A percentile compares a stretch with the other conserved stretches of the same genome.
Evolutionary conservation across 1,139 yeast genomes (phyloP).

Genomic region (Debaryomyces robertsiae): DNA sequence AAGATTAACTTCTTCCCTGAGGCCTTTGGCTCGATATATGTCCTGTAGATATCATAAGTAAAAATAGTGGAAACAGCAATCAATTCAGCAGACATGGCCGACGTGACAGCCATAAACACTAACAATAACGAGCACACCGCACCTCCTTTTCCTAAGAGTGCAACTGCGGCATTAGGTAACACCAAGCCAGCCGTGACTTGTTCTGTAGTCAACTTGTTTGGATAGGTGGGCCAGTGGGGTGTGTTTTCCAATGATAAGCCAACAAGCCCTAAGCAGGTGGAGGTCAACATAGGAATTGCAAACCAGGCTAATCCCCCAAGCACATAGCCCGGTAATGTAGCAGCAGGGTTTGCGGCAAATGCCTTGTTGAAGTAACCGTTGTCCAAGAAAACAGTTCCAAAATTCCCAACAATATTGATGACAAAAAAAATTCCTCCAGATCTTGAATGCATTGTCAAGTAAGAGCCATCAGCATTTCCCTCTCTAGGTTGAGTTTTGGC

Average conservation of each 20-base stretch:
- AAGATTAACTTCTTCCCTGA: constrained; percentile 30
- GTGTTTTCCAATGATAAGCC: constrained; percentile 69
- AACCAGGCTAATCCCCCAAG: constrained; percentile 93
- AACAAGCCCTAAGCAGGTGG: constrained; percentile 84
- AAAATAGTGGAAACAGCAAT: constrained; percentile 38
- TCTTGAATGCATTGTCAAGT: constrained; percentile 76
- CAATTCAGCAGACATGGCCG: constrained; percentile 48
- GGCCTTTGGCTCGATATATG: constrained; percentile 34
- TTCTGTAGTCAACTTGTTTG: constrained; percentile 59
- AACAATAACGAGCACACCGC: constrained; percentile 77
- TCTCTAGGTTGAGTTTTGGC: constrained; percentile 61
- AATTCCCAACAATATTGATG: constrained; percentile 81
- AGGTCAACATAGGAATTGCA: constrained; percentile 80
- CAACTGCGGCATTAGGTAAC: constrained; percentile 83
- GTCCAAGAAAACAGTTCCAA: constrained; percentile 87
- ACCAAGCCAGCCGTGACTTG: constrained; percentile 82
- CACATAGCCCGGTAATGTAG: constrained; percentile 88
- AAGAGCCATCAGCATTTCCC: constrained; percentile 78
- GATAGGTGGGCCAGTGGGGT: constrained; percentile 78
- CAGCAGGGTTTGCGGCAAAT: constrained; percentile 80
- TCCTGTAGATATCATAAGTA: constrained; percentile 34
- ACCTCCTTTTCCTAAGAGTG: constrained; percentile 83
- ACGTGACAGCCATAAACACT: constrained; percentile 81
- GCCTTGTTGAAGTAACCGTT: constrained; percentile 92
- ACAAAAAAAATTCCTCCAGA: constrained; percentile 83